phyloP scores from a whole-genome alignment of 495 filamentous ascomycete species.

The Daldinia bambusicola region DNA sequence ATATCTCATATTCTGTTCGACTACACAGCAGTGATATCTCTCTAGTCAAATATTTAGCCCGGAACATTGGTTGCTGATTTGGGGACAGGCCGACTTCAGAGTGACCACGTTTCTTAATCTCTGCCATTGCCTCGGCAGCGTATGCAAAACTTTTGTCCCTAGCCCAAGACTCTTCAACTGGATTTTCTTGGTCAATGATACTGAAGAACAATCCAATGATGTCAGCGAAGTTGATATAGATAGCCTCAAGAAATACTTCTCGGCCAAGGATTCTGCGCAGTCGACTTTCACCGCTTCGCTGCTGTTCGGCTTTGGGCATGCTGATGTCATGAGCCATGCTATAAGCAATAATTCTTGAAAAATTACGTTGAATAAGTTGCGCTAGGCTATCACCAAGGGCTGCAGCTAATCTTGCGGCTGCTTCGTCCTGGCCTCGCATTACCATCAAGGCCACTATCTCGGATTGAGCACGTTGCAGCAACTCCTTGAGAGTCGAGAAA shows the following conservation, averaged over 20 bases:
- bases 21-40: constrained; percentile 81
- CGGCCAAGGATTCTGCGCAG: constrained; percentile 75
- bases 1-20: constrained; percentile 69
- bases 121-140: constrained; percentile 69
- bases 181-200: constrained; percentile 74
- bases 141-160: constrained; percentile 68
- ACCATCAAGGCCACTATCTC: constrained; percentile 85
- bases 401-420: constrained; percentile 66
- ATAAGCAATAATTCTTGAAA: constrained; percentile 85
- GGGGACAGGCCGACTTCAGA: constrained; percentile 70
- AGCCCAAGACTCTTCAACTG: constrained; percentile 74
- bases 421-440: constrained; percentile 79
- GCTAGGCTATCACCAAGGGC: constrained; percentile 63
- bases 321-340: constrained; percentile 81
- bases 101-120: constrained; percentile 72
- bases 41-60: constrained; percentile 74
- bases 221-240: constrained; percentile 75
- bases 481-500: constrained; percentile 72
- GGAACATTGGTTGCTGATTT: constrained; percentile 88
- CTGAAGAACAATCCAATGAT: constrained; percentile 82
- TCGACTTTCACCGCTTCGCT: constrained; percentile 70
- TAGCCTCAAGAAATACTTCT: constrained; percentile 66
- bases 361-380: constrained; percentile 72
- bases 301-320: constrained; percentile 64
- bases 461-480: constrained; percentile 77